Base-by-base conservation (phyloP, 1,284 basidiomycete genomes). In the Cryptococcus depauperatus region DNA sequence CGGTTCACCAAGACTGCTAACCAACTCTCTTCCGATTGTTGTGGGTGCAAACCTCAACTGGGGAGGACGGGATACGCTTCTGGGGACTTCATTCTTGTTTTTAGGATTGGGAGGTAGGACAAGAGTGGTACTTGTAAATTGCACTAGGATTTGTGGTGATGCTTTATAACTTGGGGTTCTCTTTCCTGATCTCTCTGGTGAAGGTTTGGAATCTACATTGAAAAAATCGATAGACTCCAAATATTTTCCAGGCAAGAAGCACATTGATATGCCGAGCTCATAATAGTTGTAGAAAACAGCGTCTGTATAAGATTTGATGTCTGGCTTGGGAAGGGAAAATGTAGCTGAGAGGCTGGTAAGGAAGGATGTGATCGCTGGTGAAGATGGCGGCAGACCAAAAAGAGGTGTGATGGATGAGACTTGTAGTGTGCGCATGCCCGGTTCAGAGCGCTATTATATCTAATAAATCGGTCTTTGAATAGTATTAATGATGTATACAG, bases 261-360 rank as follows among this genome's bases (percentile, higher is more conserved):
- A 78, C 33, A 92, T 70, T 50, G 86, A 90, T 56, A 92, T 56
- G 10, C 88, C 89, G 27, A 89, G 75, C 1, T 75, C 25, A 62
- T 77, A 78, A 72, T 88, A 89, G 68, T 87, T 91, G 72, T 84
- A 78, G 72, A 90, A 95, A 48, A 87, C 79, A 4, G 78, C 78
- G 66, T 92, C 87, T 29, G 83, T 66, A 66, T 87, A 92, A 0
- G 79, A 71, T 64, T 86, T 88, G 65, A 85, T 70, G 49, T 84
- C 77, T 9, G 83, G 79, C 28, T 27, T 41, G 23, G 22, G 4
- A 2, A 64, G 50, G 16, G 43, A 28, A 11, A 44, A 48, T 16
- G 50, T 29, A 27, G 51, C 7, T 5, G 38, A 13, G 32, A 55
- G 42, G 10, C 46, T 32, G 14, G 37, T 25, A 33, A 54, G 46